Percentiles rank a stretch among this genome's conserved stretches.
Evolutionary conservation across 192 early-diverging fungal species (phyloP).

Genomic region (Coemansia sp.): DNA sequence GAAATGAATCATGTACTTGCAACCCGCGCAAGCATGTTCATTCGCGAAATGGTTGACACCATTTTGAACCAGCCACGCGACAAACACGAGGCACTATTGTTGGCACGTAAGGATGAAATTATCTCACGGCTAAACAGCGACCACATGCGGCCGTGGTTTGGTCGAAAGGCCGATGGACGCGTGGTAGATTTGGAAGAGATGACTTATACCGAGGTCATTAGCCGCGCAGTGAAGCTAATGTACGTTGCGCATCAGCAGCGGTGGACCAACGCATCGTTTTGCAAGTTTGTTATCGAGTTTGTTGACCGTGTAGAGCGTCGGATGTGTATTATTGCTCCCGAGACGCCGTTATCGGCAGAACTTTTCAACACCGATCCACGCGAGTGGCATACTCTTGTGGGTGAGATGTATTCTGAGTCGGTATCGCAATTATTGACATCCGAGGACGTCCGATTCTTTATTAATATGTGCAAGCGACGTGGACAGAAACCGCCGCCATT

Average conservation of each 20-base stretch:
- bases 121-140: constrained; percentile 71
- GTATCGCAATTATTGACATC: constrained; percentile 14
- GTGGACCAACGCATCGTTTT: constrained; percentile 78
- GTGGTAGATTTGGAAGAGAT: constrained; percentile 85
- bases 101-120: constrained; percentile 75
- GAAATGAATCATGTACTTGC: constrained; percentile 93
- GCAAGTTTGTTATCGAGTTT: constrained; percentile 71
- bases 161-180: constrained; percentile 71
- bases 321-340: constrained; percentile 5
- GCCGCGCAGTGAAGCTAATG: constrained; percentile 79
- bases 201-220: constrained; percentile 88
- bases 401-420: constrained; percentile 8
- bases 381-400: not conserved
- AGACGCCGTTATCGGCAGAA: not conserved
- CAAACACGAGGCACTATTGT: constrained; percentile 68
- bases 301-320: constrained; percentile 68
- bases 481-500: constrained; percentile 89
- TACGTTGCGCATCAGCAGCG: constrained; percentile 73
- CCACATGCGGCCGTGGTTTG: constrained; percentile 89
- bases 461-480: constrained; percentile 52
- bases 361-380: too few species aligned
- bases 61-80: constrained; percentile 83
- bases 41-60: constrained; percentile 78
- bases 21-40: constrained; percentile 74
- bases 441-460: constrained; percentile 39